Evolutionary conservation across 169 alveolate genomes (phyloP).

Genomic region (Plasmodium ovale): DNA sequence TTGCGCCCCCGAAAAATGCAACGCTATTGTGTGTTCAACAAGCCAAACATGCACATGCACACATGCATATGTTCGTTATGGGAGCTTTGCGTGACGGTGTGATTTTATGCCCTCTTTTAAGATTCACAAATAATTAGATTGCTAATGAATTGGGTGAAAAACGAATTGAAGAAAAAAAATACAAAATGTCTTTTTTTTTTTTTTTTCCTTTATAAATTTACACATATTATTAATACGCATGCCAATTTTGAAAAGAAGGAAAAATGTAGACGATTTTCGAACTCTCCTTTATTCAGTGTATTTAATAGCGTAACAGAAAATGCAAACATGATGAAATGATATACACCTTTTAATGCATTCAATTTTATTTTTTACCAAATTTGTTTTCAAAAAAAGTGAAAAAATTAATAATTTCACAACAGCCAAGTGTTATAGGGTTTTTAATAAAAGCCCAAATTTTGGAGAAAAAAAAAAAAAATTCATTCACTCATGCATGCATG

Average conservation of each 20-base stretch:
- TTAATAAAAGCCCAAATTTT: not conserved
- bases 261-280: conserved; percentile 2
- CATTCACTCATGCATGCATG: too few relatives aligned
- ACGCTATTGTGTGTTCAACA: too few relatives aligned
- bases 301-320: conserved; percentile 18
- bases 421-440: too few relatives aligned
- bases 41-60: too few relatives aligned
- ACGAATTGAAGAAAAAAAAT: not conserved
- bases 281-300: conserved; percentile 13
- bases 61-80: too few relatives aligned
- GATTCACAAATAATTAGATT: not conserved
- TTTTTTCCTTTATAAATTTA: conserved; percentile 6
- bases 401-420: too few relatives aligned
- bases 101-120: conserved; percentile 2
- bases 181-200: conserved; percentile 3
- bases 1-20: too few relatives aligned
- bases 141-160: conserved; percentile 1
- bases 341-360: too few relatives aligned
- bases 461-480: conserved; percentile 24
- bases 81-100: not conserved
- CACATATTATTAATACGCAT: conserved; percentile 28
- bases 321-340: not conserved
- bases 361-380: too few relatives aligned
- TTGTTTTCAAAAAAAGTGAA: too few relatives aligned
- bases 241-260: not conserved